Base-by-base conservation (phyloP, 2,329 filamentous ascomycete species). In the Teratosphaeria nubilosa region DNA sequence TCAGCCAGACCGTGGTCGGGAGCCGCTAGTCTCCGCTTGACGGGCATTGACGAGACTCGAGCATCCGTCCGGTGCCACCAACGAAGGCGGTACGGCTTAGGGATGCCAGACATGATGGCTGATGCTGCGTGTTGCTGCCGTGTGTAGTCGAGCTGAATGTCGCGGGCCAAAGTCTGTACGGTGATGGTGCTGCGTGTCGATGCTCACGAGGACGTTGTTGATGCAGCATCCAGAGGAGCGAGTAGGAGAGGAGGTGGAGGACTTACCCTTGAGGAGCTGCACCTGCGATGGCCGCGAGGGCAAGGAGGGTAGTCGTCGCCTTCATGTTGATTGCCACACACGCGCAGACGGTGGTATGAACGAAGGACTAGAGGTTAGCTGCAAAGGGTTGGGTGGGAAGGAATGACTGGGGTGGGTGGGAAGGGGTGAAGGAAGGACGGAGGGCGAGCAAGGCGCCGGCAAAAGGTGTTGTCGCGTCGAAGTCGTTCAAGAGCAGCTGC, bases 371-470 rank as follows among this genome's bases (percentile, higher is more conserved):
- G 55, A 20, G 53, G 55, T 52, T 16, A 55, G 37, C 27, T 22
- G 53, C 53, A 34, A 41, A n/a, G 32, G 30, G 31, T 34, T 34
- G 22, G 60, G 57, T 53, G 62, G 57, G 63, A 66, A 67, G 53
- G 66, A 69, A 60, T 65, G 66, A 67, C 65, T 65, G 63, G 48
- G 56, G 62, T 62, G 64, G 64, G 62, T 59, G 30, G 53, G 48
- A 34, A 48, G 56, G 14, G 32, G 34, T 32, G 53, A 57, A 57
- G 37, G 57, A 62, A 52, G 32, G 61, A 60, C 51, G 41, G 27
- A 57, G 52, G 41, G 6, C n/a, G 41, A 22, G 20, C 13, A 45
- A 45, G 13, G 37, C 37, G 37, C 37, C 1, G 37, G 16, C 37
- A 16, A 14, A 9, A 53, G 59, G 56, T 34, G 58, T 54, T 20